Evolutionary conservation across 2,329 filamentous ascomycete species (phyloP).

Genomic region (Pyrenochaeta sp.): DNA sequence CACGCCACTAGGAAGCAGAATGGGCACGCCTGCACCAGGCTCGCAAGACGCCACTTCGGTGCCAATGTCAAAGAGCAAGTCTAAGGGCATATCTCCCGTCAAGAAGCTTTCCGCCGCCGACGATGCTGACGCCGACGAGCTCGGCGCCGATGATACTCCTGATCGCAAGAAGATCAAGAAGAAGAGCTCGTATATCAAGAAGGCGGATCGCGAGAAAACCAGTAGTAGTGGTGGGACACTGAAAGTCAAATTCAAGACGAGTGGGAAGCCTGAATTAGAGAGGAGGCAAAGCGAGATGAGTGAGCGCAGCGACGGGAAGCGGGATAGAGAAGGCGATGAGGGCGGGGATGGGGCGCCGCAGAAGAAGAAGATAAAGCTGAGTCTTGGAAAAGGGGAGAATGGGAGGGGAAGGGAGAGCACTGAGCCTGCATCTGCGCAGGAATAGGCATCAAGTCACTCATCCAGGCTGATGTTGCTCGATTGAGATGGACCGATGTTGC

Average conservation of each 20-base stretch:
- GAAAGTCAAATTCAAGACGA: slow-evolving; percentile 48
- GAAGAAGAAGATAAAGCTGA: slow-evolving; percentile 51
- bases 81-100: slow-evolving; percentile 45
- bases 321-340: slow-evolving; percentile 45
- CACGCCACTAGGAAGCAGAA: slow-evolving; percentile 54
- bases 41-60: slow-evolving; percentile 30
- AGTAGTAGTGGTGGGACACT: slow-evolving; percentile 24
- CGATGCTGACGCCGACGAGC: slow-evolving; percentile 38
- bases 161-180: slow-evolving; percentile 60
- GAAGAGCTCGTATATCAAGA: slow-evolving; percentile 54
- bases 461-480: background rate
- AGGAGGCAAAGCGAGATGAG: slow-evolving; percentile 41
- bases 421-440: slow-evolving; percentile 8
- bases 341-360: slow-evolving; percentile 35
- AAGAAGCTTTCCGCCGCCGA: slow-evolving; percentile 38
- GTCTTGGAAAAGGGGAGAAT: slow-evolving; percentile 26
- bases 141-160: slow-evolving; percentile 54
- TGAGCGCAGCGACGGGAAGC: slow-evolving; percentile 43
- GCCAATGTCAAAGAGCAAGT: slow-evolving; percentile 38
- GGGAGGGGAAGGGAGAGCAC: slow-evolving; percentile 11
- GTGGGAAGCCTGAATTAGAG: slow-evolving; percentile 34
- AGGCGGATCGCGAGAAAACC: slow-evolving; percentile 48
- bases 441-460: background rate
- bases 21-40: slow-evolving; percentile 53
- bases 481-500: background rate